Evolutionary conservation across 176 grass and related monocot species (phyloP).

Genomic region (Leersia perrieri): DNA sequence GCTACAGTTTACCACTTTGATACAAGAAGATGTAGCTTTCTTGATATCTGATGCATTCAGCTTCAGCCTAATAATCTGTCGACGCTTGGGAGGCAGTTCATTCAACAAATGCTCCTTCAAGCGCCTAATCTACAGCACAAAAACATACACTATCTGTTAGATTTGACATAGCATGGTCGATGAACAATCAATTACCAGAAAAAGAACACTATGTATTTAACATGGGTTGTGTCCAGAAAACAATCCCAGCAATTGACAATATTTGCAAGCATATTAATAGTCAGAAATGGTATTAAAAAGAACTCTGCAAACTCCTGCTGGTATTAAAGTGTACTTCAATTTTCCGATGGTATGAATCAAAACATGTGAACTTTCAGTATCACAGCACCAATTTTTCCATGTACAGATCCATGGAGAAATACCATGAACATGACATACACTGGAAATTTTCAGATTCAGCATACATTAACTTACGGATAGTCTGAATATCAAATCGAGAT

Average conservation of each 20-base stretch:
- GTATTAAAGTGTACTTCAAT: not conserved
- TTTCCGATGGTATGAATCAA: not conserved
- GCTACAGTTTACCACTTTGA: constrained; percentile 23
- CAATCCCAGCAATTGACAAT: not conserved
- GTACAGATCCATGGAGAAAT: constrained; percentile 6
- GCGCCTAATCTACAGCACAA: constrained; percentile 64
- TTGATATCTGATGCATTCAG: constrained; percentile 66
- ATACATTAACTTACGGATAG: constrained; percentile 5
- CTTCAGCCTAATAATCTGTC: constrained; percentile 81
- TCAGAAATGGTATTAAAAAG: not conserved
- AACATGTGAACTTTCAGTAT: not conserved
- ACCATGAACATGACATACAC: constrained; percentile 7
- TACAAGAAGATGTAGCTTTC: constrained; percentile 37
- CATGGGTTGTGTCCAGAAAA: constrained; percentile 13
- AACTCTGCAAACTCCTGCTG: not conserved
- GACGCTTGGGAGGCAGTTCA: constrained; percentile 84
- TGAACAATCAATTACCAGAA: constrained; percentile 23
- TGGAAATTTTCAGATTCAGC: not conserved
- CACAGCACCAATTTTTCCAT: not conserved
- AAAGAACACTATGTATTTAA: constrained; percentile 15
- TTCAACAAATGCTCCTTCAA: constrained; percentile 89
- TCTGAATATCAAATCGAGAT: constrained; percentile 14
- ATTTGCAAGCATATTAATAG: constrained; percentile 8
- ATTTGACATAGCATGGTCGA: not conserved
- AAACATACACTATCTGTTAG: constrained; percentile 26